These are phyloP conservation scores for Haplosporangium gracile DNA, from an alignment of 192 early-diverging fungal species.

Conservation along the genomic window DNA sequence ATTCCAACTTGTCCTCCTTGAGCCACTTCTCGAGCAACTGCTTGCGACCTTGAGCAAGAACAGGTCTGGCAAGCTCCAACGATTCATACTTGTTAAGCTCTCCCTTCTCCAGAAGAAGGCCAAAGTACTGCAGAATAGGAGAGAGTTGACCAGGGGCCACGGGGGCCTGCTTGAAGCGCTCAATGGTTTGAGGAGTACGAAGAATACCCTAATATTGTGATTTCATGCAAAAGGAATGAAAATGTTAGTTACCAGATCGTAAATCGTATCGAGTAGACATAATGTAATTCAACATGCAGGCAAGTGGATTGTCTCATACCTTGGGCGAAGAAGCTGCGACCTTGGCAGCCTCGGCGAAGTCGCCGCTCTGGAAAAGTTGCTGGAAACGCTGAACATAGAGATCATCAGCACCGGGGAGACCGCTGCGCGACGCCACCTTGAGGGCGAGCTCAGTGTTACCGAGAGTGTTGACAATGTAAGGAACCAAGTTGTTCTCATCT, in stretches of 20 bases:
- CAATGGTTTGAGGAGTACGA: slow-evolving; percentile 94
- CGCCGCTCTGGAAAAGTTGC: slow-evolving; percentile 81
- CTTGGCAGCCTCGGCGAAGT: slow-evolving; percentile 92
- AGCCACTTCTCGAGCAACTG: slow-evolving; percentile 98
- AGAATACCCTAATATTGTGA: slow-evolving; percentile 80
- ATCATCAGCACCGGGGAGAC: slow-evolving; percentile 93
- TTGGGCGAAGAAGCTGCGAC: slow-evolving; percentile 94
- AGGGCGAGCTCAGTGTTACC: slow-evolving; percentile 93
- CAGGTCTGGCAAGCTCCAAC: slow-evolving; percentile 93
- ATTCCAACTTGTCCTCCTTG: slow-evolving; percentile 98
- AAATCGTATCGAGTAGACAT: background rate
- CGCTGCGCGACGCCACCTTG: slow-evolving; percentile 89
- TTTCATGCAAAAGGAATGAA: background rate
- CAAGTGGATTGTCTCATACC: slow-evolving; percentile 53
- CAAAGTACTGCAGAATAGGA: slow-evolving; percentile 98
- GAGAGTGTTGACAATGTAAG: slow-evolving; percentile 87
- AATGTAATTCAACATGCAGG: background rate
- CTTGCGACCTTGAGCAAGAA: slow-evolving; percentile 92
- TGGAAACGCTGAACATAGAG: slow-evolving; percentile 93
- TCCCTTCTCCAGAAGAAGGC: slow-evolving; percentile 93
- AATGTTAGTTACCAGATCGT: too few species aligned
- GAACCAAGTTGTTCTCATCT: slow-evolving; percentile 91
- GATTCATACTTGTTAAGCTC: slow-evolving; percentile 96
- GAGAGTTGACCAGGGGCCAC: slow-evolving; percentile 83
- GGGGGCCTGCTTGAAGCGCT: slow-evolving; percentile 90